phyloP scores from a whole-genome alignment of 257 asterid genomes.

The Solanum peruvianum region DNA sequence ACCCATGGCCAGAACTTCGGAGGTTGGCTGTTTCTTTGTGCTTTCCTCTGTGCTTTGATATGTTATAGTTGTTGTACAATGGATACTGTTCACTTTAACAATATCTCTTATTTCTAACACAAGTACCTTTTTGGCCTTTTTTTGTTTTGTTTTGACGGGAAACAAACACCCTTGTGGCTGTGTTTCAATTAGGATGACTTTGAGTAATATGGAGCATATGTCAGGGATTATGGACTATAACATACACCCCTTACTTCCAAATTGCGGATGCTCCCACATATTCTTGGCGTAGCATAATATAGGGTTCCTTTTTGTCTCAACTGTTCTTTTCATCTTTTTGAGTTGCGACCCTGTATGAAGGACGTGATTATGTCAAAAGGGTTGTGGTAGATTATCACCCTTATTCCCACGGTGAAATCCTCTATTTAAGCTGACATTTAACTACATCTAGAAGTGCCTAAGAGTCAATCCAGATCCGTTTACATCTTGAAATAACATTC shows the following conservation, averaged over 20 bases:
- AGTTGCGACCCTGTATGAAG: background rate
- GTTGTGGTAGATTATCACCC: background rate
- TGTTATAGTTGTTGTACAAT: background rate
- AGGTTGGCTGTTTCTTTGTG: constrained; percentile 35
- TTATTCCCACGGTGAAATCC: background rate
- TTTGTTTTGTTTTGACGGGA: background rate
- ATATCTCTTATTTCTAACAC: background rate
- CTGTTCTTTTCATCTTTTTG: background rate
- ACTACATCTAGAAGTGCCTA: background rate
- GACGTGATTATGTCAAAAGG: background rate
- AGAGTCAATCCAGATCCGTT: background rate
- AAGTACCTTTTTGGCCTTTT: background rate
- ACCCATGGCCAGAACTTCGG: constrained; percentile 89
- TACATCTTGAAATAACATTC: background rate
- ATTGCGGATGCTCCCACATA: background rate
- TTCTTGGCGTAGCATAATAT: background rate
- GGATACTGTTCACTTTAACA: background rate
- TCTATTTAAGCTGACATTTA: background rate
- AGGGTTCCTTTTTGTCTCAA: background rate
- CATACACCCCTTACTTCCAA: background rate
- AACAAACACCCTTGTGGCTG: background rate
- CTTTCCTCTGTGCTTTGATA: background rate
- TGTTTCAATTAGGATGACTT: background rate
- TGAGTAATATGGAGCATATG: background rate
- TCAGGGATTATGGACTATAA: background rate